A percentile compares a stretch with the other conserved stretches of the same genome.
Conservation (phyloP, 352 stramenopile species). For the Phytophthora rubi region DNA sequence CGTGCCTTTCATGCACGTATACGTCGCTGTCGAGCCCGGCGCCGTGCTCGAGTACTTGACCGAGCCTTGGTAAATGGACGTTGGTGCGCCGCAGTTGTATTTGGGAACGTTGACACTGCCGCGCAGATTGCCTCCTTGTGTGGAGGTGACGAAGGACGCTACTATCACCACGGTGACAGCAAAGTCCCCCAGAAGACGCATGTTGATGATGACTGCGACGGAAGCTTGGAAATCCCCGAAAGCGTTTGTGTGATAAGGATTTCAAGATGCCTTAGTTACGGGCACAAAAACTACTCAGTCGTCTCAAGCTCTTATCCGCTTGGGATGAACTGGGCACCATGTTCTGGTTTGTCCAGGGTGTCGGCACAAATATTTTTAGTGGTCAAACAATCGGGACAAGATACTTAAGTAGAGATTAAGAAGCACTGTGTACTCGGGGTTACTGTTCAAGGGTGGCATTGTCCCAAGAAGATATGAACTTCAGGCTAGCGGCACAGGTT, state of each 20-base stretch:
- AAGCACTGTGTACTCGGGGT: too few relatives aligned
- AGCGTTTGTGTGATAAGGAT: conserved; percentile 11
- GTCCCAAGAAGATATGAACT: neutral
- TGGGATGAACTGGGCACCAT: conserved; percentile 1
- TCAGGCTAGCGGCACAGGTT: neutral
- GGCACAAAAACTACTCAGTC: neutral
- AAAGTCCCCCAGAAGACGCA: conserved; percentile 15
- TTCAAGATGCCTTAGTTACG: neutral
- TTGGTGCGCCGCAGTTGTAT: conserved; percentile 32
- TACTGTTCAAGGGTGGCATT: too few relatives aligned
- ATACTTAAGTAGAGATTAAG: neutral
- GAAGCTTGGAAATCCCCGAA: conserved; percentile 11
- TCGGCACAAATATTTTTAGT: conserved; percentile 19
- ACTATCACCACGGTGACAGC: neutral
- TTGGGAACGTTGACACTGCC: conserved; percentile 20
- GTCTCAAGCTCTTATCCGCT: conserved; percentile 31
- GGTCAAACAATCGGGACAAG: neutral
- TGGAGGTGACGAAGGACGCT: neutral
- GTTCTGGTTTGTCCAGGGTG: conserved; percentile 13
- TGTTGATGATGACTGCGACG: neutral
- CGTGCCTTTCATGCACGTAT: conserved; percentile 51
- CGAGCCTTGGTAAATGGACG: conserved; percentile 49
- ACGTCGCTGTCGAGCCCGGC: conserved; percentile 41
- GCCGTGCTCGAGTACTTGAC: conserved; percentile 46
- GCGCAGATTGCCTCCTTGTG: conserved; percentile 34